Percentiles rank a stretch among this genome's conserved stretches.
Evolutionary conservation across 176 grass and related monocot species (phyloP).

Genomic region (Musa beccarii): DNA sequence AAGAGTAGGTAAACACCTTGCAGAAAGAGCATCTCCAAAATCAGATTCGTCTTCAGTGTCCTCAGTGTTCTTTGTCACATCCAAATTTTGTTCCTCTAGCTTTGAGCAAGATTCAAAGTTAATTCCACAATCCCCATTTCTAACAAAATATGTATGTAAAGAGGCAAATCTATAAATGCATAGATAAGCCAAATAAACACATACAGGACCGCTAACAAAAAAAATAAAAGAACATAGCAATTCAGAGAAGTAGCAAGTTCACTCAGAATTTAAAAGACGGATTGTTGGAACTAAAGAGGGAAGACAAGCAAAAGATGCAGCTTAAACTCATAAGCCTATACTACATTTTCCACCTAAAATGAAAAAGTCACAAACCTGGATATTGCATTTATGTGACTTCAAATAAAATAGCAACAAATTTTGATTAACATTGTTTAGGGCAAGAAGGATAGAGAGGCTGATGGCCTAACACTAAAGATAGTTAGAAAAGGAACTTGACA

Average conservation of each 20-base stretch:
- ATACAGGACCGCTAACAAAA: no score
- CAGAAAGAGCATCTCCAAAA: constrained; percentile 15
- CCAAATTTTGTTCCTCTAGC: constrained; percentile 23
- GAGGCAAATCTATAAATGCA: background rate
- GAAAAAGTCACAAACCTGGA: background rate
- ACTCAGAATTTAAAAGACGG: background rate
- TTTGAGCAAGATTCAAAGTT: constrained; percentile 26
- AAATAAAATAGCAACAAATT: background rate
- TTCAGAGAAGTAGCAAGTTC: background rate
- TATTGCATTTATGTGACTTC: background rate
- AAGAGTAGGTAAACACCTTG: constrained; percentile 7
- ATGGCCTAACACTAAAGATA: background rate
- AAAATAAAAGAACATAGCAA: no score
- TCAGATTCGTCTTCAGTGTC: constrained; percentile 22
- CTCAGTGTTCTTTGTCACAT: constrained; percentile 7
- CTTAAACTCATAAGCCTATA: background rate
- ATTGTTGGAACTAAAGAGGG: background rate
- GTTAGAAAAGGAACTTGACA: background rate
- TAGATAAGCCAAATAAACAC: constrained; percentile 15
- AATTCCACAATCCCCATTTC: constrained; percentile 16
- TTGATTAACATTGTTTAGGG: background rate
- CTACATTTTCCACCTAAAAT: background rate
- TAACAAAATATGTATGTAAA: constrained; percentile 7
- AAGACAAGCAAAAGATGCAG: background rate
- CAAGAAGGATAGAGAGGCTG: background rate